A percentile compares a stretch with the other conserved stretches of the same genome.
Conservation (phyloP, 257 asterid species). For the Solanum boliviense region DNA sequence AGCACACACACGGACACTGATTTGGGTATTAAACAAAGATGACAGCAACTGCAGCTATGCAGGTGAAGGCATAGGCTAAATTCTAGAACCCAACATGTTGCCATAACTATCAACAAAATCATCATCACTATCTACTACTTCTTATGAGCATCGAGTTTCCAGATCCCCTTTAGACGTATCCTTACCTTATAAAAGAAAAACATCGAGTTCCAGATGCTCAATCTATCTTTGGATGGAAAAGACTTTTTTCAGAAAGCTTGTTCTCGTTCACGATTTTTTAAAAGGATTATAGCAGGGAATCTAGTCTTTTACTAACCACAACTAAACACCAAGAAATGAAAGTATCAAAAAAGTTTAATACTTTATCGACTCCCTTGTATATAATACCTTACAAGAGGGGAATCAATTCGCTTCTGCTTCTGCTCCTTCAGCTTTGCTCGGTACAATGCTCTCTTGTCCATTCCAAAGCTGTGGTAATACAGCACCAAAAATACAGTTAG, state of each 20-base stretch:
- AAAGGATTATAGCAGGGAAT: neutral
- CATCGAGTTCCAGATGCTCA: neutral
- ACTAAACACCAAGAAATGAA: neutral
- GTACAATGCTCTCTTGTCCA: constrained; percentile 58
- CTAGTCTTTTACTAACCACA: neutral
- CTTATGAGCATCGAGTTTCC: neutral
- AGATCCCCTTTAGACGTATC: neutral
- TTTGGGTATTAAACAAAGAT: neutral
- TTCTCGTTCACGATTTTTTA: neutral
- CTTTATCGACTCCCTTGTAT: neutral
- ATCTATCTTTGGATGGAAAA: neutral
- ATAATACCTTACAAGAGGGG: constrained; percentile 78
- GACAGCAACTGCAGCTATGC: neutral
- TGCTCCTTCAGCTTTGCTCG: constrained; percentile 66
- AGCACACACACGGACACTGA: neutral
- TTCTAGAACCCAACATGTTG: neutral
- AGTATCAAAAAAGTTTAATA: neutral
- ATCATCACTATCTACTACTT: neutral
- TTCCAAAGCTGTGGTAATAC: constrained; percentile 16
- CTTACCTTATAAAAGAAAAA: neutral
- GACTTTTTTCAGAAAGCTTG: neutral
- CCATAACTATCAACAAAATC: neutral
- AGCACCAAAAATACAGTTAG: neutral
- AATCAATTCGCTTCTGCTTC: constrained; percentile 64
- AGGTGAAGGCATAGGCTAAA: neutral